Base-by-base conservation (phyloP, 2,329 filamentous ascomycete species). In the Apiospora sp. region DNA sequence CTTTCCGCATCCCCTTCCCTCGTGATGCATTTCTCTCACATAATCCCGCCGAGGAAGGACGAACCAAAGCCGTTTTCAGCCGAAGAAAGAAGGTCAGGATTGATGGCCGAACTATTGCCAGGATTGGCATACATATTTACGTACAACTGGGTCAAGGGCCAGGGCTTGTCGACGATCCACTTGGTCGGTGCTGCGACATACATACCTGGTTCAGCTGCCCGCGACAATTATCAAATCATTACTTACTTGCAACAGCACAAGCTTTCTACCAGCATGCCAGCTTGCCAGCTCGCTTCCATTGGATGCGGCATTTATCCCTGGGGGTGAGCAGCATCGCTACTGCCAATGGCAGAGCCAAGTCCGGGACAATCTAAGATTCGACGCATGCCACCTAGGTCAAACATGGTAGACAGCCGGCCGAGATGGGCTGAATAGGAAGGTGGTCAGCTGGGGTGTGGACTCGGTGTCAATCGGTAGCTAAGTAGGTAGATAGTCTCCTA, bases 401-500 rank as follows among this genome's bases (percentile, higher is more conserved):
- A 12, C 16, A 24, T 27, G n/a, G 16, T 4, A 51, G n/a, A 4
- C 22, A 37, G 54, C 58, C 58, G 58, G 58, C 34, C 58, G 58
- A 64, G 34, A 37, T n/a, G 30, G 34, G 58, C 58, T 64, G 58
- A 64, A 64, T 64, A 64, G 58, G 58, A 64, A 64, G 58, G 30
- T 64, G 19, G 58, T 64, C 58, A 64, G 34, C 58, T 64, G 58
- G 58, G 51, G 54, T 8, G 27, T 54, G 51, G 12, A 22, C 49
- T 58, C 54, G 30, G 54, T 37, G 54, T 61, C 54, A 61, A 30
- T 19, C 54, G 54, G 54, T 10, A n/a, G n/a, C n/a, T n/a, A n/a
- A n/a, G n/a, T n/a, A n/a, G n/a, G n/a, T n/a, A n/a, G n/a, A n/a
- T n/a, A n/a, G n/a, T n/a, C n/a, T n/a, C n/a, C n/a, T n/a, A n/a